Conservation (phyloP, 805 yeast genomes). For the Starmerella gropengiesseri region DNA sequence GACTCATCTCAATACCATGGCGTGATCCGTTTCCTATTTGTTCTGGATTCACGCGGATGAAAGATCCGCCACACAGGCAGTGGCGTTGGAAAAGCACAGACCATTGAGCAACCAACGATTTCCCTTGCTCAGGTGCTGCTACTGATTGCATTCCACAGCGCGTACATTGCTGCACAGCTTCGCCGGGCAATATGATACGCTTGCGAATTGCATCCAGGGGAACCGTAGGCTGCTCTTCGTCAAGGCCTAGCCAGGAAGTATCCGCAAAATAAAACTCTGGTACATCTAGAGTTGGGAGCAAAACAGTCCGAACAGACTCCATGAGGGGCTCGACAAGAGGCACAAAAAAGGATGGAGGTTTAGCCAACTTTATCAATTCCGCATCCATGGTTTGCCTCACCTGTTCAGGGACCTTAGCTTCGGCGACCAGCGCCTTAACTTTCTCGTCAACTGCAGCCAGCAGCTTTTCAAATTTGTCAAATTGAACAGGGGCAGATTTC, state of each 20-base stretch:
- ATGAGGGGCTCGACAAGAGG: slow-evolving; percentile 30
- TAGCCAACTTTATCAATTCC: slow-evolving; percentile 37
- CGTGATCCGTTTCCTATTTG: too few species aligned
- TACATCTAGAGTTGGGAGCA: slow-evolving; percentile 30
- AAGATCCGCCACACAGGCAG: slow-evolving; percentile 69
- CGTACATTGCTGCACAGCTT: slow-evolving; percentile 36
- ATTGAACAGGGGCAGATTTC: slow-evolving; percentile 19
- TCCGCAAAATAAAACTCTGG: slow-evolving; percentile 53
- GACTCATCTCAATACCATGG: too few species aligned
- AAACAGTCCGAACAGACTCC: slow-evolving; percentile 10
- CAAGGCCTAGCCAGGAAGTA: slow-evolving; percentile 50
- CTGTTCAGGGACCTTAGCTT: slow-evolving; percentile 12
- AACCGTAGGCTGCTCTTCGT: slow-evolving; percentile 15
- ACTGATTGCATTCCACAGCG: slow-evolving; percentile 45
- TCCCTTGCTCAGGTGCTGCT: slow-evolving; percentile 31
- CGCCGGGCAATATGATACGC: slow-evolving; percentile 31
- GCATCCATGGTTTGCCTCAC: slow-evolving; percentile 19
- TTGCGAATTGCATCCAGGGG: slow-evolving; percentile 32
- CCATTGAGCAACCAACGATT: slow-evolving; percentile 33
- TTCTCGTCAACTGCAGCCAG: slow-evolving; percentile 19
- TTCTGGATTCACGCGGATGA: slow-evolving; percentile 33
- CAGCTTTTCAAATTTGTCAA: slow-evolving; percentile 21
- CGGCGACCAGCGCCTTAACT: slow-evolving; percentile 18
- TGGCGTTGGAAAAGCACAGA: slow-evolving; percentile 58
- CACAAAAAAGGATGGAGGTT: slow-evolving; percentile 38